phyloP scores from a whole-genome alignment of 192 early-diverging fungal species.

The Funneliformis geosporum region DNA sequence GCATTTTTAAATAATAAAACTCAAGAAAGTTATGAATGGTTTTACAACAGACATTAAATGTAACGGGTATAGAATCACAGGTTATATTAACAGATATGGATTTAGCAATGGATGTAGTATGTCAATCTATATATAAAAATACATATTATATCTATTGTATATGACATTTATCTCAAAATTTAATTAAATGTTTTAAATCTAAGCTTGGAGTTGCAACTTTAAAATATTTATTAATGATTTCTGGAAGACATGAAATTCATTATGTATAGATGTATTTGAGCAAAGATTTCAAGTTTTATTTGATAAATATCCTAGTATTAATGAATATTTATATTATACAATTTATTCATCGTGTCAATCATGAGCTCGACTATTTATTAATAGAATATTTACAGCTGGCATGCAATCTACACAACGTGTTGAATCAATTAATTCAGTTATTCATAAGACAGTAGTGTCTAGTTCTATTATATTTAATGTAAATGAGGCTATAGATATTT shows the following conservation, averaged over 20 bases:
- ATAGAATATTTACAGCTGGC: constrained; percentile 17
- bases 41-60: background rate
- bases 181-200: background rate
- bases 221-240: background rate
- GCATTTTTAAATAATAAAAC: background rate
- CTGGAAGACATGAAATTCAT: background rate
- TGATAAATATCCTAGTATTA: background rate
- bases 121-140: background rate
- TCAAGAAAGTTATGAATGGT: constrained; percentile 4
- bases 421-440: background rate
- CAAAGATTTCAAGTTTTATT: background rate
- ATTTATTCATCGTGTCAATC: background rate
- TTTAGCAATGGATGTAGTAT: background rate
- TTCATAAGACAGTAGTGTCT: background rate
- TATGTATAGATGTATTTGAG: background rate
- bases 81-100: constrained; percentile 17
- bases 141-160: constrained; percentile 1
- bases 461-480: background rate
- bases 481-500: background rate
- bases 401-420: constrained; percentile 31
- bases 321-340: background rate
- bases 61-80: background rate
- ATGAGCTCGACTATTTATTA: constrained; percentile 2
- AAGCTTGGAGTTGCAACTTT: background rate
- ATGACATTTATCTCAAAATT: background rate